Evolutionary conservation across 140 eudicot species (phyloP).

Genomic region (Ambrosia hybrid): DNA sequence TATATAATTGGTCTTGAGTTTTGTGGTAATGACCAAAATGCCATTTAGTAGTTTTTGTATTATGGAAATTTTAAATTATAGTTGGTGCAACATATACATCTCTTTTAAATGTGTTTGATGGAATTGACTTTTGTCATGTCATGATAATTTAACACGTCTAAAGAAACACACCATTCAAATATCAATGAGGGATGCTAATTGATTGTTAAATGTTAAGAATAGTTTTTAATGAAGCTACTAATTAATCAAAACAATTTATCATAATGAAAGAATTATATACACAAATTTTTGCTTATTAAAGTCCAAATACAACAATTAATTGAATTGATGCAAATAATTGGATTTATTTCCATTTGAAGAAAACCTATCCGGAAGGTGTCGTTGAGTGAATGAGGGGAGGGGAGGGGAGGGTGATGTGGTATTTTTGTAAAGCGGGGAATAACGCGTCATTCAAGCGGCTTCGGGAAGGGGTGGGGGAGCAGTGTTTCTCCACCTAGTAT

Average conservation of each 20-base stretch:
- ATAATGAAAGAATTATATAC: too few species aligned
- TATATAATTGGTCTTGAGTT: background rate
- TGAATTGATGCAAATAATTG: too few species aligned
- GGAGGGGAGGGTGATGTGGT: too few species aligned
- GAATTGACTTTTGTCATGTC: background rate
- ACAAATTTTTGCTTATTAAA: too few species aligned
- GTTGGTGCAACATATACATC: conserved; percentile 11
- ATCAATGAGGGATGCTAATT: background rate
- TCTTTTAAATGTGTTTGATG: conserved; percentile 16
- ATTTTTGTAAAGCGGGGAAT: too few species aligned
- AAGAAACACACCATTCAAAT: background rate
- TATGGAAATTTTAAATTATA: background rate
- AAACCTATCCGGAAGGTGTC: too few species aligned
- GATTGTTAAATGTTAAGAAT: background rate
- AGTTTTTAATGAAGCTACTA: background rate
- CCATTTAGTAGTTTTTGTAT: conserved; percentile 14
- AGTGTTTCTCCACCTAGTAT: too few species aligned
- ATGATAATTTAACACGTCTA: background rate
- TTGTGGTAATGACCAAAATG: conserved; percentile 21
- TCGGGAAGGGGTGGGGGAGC: too few species aligned
- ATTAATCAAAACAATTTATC: background rate
- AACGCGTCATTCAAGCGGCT: too few species aligned
- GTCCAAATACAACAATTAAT: too few species aligned
- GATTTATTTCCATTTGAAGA: too few species aligned
- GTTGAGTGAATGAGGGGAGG: too few species aligned